Conservation (phyloP, 2,329 filamentous ascomycete species). For the Sporothrix inflata region DNA sequence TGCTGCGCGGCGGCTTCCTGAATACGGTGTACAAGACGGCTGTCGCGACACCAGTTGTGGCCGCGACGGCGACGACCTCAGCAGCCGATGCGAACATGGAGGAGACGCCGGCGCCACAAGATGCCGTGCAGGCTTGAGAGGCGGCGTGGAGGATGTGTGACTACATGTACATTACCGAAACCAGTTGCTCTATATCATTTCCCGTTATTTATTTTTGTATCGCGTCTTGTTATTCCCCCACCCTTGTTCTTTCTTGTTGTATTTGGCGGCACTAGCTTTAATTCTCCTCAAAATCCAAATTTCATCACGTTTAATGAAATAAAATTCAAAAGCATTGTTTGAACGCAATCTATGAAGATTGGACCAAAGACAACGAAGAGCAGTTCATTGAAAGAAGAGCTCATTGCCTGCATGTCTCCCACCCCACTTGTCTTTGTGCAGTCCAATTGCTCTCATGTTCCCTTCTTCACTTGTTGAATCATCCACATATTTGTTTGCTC, state of each 20-base stretch:
- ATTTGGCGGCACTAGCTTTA: not conserved
- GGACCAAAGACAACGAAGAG: no score
- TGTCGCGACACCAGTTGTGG: not conserved
- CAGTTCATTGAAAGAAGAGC: no score
- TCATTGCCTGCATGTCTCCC: no score
- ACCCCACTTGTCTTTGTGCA: no score
- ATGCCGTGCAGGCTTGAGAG: not conserved
- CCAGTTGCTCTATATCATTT: not conserved
- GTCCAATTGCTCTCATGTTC: not conserved
- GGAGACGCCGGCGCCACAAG: not conserved
- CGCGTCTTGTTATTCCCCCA: not conserved
- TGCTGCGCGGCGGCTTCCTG: constrained; percentile 48
- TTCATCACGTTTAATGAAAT: no score
- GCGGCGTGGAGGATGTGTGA: not conserved
- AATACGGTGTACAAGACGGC: constrained; percentile 30
- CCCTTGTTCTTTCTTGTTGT: not conserved
- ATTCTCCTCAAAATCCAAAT: no score
- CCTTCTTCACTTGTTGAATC: not conserved
- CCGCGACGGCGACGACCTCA: not conserved
- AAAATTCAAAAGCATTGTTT: no score
- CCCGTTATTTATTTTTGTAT: not conserved
- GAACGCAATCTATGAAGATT: no score
- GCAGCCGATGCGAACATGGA: not conserved
- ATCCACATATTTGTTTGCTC: not conserved
- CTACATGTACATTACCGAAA: not conserved